Evolutionary conservation across 495 filamentous ascomycete species (phyloP), one percentile per base, ranked within the genome.

Genomic region (Jackrogersella multiformis): DNA sequence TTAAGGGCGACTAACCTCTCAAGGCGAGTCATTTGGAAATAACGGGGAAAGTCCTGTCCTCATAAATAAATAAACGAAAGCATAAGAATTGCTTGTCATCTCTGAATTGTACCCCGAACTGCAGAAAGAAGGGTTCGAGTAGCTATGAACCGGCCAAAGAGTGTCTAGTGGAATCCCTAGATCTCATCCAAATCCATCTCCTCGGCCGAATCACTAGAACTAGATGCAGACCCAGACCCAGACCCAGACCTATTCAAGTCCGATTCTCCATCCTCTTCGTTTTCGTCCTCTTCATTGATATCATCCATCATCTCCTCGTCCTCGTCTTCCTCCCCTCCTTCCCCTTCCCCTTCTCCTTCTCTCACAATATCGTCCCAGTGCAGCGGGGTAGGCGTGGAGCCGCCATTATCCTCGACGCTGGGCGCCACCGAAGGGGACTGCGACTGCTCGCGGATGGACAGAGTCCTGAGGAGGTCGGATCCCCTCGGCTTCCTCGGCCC

Each of bases 381-480:
- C 9, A 15, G 44, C 18, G 75, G 75, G 1, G 75, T 77, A 21
- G 75, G 73, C 38, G 68, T 74, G 9, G 75, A 77, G 13, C 55
- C 30, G 10, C 16, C 30, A 13, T 41, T 26, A 6, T 12, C 18
- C 41, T 24, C 41, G 23, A 10, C 20, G 5, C 1, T 4, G 24
- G 8, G 7, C 21, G 18, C 20, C 21, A 18, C 9, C 12, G 35
- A 23, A 10, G 23, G 34, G 16, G 45, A 53, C 7, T 21, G 10
- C 46, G 8, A 23, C 30, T 35, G n/a, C 23, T 61, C 56, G 7
- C 49, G 49, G 24, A 61, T 61, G 13, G 56, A 35, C 32, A 72
- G 35, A 30, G 51, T 64, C 34, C 35, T 41, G 1, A 66, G 45
- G 1, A 64, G 26, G n/a, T 46, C 56, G 16, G 55, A 24, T 4